phyloP scores from a whole-genome alignment of 2,329 filamentous ascomycete genomes.

The Talaromyces rugulosus region DNA sequence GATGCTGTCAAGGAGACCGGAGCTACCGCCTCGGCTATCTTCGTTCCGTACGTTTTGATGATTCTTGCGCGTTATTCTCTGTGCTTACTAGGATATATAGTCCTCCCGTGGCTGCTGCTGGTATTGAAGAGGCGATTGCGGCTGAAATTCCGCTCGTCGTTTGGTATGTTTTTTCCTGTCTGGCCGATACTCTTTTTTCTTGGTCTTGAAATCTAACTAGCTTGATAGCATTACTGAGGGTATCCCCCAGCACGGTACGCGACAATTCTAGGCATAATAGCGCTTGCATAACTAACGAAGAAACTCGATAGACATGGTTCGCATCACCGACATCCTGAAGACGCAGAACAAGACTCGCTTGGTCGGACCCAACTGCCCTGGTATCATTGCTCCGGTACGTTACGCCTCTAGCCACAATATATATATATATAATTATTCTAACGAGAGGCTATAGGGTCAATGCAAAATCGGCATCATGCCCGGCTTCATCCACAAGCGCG shows the following conservation, averaged over 20 bases:
- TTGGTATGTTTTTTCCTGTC: conserved; percentile 52
- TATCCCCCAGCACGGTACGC: conserved; percentile 89
- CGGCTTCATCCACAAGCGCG: conserved; percentile 99
- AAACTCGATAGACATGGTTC: conserved; percentile 77
- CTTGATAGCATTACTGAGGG: conserved; percentile 76
- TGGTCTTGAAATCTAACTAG: conserved; percentile 5
- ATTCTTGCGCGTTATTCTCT: conserved; percentile 17
- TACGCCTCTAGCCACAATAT: background rate
- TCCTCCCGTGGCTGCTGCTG: conserved; percentile 82
- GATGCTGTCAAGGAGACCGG: conserved; percentile 88
- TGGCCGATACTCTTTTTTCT: background rate
- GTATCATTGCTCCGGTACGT: conserved; percentile 76
- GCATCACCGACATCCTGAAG: conserved; percentile 97
- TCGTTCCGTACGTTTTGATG: conserved; percentile 94
- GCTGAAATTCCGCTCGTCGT: conserved; percentile 94
- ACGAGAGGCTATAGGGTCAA: conserved; percentile 59
- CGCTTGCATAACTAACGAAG: background rate
- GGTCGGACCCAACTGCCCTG: conserved; percentile 96
- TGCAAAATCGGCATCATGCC: conserved; percentile 99
- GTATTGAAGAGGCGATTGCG: conserved; percentile 93
- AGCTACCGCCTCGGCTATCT: conserved; percentile 88
- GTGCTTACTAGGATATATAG: conserved; percentile 44
- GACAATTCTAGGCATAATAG: background rate
- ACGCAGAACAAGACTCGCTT: conserved; percentile 95
- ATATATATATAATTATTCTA: background rate